Base-by-base conservation (phyloP, 768 basidiomycete genomes). In the Kwoniella bestiolae region DNA sequence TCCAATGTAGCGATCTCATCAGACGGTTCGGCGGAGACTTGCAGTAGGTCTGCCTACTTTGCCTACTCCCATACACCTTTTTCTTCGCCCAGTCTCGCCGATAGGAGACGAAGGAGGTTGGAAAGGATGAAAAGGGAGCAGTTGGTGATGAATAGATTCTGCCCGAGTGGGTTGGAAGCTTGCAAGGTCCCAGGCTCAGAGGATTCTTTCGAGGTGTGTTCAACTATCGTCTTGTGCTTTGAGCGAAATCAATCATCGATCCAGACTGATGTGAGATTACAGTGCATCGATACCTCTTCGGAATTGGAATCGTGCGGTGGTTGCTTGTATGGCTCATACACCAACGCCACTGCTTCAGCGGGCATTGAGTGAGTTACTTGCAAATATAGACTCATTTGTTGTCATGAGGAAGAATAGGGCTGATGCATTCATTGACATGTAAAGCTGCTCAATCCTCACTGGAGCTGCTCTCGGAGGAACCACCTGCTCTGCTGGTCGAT, bases 281-380 rank as follows among this genome's bases (percentile, higher is more conserved):
- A 49, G 47, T 49, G 47, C 47, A 49, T 49, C 47, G 47, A 49
- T 28, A 49, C 47, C 21, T 8, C 23, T 3, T 23, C 47, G 23
- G 47, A 49, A 12, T 28, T 49, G 12, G 47, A 49, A 28, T 49
- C 47, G 21, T 49, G 18, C 23, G 47, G 47, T 28, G 47, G 47
- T 11, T 49, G 47, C 21, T 23, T 49, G n/a, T 21, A 28, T 3
- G 47, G 47, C 21, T 49, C 47, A 18, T 49, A 23, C 16, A 49
- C 23, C 47, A 49, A 49, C n/a, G 12, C 21, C 4, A 49, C 47
- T 11, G 47, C 47, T 49, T 5, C 26, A 7, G 47, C 47, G 11
- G 47, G 47, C 23, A 21, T 49, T 16, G 47, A 49, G 47, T 49
- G 47, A 49, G 47, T 49, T n/a, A n/a, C n/a, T n/a, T n/a, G n/a